Evolutionary conservation across 441 rosid species (phyloP).

Genomic region (Rhodomyrtus psidioides): DNA sequence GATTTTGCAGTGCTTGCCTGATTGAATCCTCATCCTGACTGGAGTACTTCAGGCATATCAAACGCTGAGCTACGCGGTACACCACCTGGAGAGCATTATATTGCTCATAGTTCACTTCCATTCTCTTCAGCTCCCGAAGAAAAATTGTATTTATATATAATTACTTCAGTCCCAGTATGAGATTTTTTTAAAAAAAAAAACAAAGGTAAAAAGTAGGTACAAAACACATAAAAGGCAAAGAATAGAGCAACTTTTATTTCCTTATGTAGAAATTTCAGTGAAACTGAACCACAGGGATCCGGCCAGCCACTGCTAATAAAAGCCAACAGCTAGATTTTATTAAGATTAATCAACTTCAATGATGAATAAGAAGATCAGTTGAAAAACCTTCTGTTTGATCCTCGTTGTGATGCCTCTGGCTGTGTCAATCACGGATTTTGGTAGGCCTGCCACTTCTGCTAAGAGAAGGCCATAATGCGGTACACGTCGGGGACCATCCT

Average conservation of each 20-base stretch:
- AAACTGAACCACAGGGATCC: not conserved
- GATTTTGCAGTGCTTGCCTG: constrained; percentile 62
- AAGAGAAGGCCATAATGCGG: constrained; percentile 84
- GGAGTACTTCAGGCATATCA: constrained; percentile 70
- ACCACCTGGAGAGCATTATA: constrained; percentile 35
- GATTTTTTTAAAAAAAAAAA: not conserved
- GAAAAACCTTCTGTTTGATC: constrained; percentile 51
- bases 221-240: not conserved
- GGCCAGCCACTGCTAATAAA: not conserved
- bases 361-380: not conserved
- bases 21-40: constrained; percentile 56
- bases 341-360: not conserved
- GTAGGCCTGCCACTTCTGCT: constrained; percentile 93
- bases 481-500: constrained; percentile 67
- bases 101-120: constrained; percentile 54
- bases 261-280: not conserved
- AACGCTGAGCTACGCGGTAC: constrained; percentile 54
- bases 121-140: constrained; percentile 53
- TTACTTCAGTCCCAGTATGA: not conserved
- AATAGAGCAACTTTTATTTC: not conserved
- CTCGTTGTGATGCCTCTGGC: constrained; percentile 69
- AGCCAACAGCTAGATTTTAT: not conserved
- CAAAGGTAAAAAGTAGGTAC: not conserved
- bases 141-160: not conserved
- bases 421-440: constrained; percentile 69